Conservation (phyloP, 805 yeast genomes). For the Komagataella pseudopastoris region DNA sequence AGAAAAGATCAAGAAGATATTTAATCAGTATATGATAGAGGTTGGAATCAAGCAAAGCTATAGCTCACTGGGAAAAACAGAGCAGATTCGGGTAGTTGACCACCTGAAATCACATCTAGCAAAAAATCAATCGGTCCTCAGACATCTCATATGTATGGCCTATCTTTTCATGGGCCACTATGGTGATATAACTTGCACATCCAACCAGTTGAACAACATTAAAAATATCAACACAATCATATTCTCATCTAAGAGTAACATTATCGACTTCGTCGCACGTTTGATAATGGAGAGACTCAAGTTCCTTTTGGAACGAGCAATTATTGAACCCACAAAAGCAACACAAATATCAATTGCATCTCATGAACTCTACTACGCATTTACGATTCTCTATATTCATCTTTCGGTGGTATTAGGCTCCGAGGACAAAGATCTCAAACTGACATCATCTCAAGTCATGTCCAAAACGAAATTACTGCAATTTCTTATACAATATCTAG, state of each 20-base stretch:
- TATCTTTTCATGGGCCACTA: slow-evolving; percentile 18
- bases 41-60: neutral
- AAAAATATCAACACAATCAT: slow-evolving; percentile 7
- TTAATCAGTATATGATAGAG: neutral
- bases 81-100: neutral
- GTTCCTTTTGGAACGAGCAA: neutral
- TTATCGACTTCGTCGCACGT: slow-evolving; percentile 2
- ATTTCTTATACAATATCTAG: slow-evolving; percentile 35
- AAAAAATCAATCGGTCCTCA: slow-evolving; percentile 2
- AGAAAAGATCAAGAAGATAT: neutral
- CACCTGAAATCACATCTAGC: neutral
- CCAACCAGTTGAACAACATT: slow-evolving; percentile 12
- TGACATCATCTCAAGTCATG: slow-evolving; percentile 6
- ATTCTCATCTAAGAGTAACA: slow-evolving; percentile 5
- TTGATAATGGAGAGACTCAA: neutral
- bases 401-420: slow-evolving; percentile 4
- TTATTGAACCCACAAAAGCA: neutral
- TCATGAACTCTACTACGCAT: slow-evolving; percentile 13
- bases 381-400: slow-evolving; percentile 13
- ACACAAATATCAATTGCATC: slow-evolving; percentile 4
- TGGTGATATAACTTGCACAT: slow-evolving; percentile 9
- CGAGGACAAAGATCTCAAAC: slow-evolving; percentile 1
- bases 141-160: slow-evolving; percentile 8
- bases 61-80: neutral
- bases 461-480: slow-evolving; percentile 22